phyloP scores from a whole-genome alignment of 129 eudicot species.

The Flaveria sonorensis region DNA sequence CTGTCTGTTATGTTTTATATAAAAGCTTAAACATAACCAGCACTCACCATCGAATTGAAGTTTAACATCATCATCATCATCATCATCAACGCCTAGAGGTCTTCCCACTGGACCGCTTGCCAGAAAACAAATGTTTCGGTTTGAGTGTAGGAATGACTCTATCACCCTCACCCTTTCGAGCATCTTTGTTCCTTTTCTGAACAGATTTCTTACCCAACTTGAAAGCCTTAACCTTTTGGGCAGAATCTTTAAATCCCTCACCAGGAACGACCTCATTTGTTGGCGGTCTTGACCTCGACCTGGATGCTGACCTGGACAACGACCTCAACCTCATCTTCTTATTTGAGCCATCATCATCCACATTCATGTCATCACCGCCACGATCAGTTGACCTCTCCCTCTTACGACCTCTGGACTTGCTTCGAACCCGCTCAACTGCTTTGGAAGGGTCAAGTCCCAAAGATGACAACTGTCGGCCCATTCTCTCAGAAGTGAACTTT shows the following conservation, averaged over 20 bases:
- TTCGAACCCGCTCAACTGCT: slow-evolving; percentile 72
- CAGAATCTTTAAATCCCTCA: slow-evolving; percentile 76
- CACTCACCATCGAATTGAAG: background rate
- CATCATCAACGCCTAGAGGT: slow-evolving; percentile 63
- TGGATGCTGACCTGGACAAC: slow-evolving; percentile 39
- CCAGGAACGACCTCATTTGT: slow-evolving; percentile 67
- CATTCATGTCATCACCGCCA: slow-evolving; percentile 59
- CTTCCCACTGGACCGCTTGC: slow-evolving; percentile 78
- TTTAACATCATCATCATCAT: slow-evolving; percentile 27
- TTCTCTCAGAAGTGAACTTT: slow-evolving; percentile 61
- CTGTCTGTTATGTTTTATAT: background rate
- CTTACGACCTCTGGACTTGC: slow-evolving; percentile 90
- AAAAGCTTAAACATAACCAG: slow-evolving; percentile 7
- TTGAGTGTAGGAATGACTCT: slow-evolving; percentile 73
- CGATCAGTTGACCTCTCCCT: slow-evolving; percentile 68
- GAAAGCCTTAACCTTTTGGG: slow-evolving; percentile 66
- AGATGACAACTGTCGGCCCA: slow-evolving; percentile 77
- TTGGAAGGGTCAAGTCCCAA: slow-evolving; percentile 75
- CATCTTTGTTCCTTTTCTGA: slow-evolving; percentile 74
- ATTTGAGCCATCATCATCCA: slow-evolving; percentile 52
- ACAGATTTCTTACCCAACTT: slow-evolving; percentile 52
- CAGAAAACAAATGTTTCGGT: slow-evolving; percentile 85
- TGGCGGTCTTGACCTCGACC: slow-evolving; percentile 73
- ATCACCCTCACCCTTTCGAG: slow-evolving; percentile 74
- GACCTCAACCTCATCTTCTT: slow-evolving; percentile 75